phyloP scores from a whole-genome alignment of 2,329 filamentous ascomycete species.

The Aureobasidium lini region DNA sequence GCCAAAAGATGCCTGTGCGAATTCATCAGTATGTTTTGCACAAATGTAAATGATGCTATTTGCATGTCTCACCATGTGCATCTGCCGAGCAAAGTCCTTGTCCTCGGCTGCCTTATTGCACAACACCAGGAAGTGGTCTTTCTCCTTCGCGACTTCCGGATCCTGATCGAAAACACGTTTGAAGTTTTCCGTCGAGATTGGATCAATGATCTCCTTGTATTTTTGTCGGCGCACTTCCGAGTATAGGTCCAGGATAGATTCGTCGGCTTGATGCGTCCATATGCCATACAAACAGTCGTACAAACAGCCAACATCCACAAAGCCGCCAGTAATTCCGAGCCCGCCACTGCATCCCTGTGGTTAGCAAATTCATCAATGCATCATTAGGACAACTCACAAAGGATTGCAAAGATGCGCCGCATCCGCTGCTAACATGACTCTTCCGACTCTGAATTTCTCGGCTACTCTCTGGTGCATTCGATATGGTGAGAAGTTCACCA shows the following conservation, averaged over 20 bases:
- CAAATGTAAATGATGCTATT: not conserved
- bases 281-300: constrained; percentile 23
- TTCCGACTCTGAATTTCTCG: constrained; percentile 25
- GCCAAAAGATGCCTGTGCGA: constrained; percentile 9
- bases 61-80: constrained; percentile 18
- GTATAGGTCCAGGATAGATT: constrained; percentile 30
- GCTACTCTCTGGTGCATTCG: constrained; percentile 34
- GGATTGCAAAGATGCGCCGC: constrained; percentile 32
- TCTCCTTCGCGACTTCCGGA: constrained; percentile 16
- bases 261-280: constrained; percentile 19
- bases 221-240: constrained; percentile 28
- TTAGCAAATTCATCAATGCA: not conserved
- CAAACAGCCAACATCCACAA: constrained; percentile 22
- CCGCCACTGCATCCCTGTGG: constrained; percentile 16
- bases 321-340: constrained; percentile 21
- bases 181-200: constrained; percentile 21
- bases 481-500: constrained; percentile 33
- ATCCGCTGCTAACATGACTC: constrained; percentile 32
- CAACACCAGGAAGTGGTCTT: constrained; percentile 20
- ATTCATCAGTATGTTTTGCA: not conserved
- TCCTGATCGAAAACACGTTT: constrained; percentile 18
- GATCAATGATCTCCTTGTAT: constrained; percentile 30
- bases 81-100: constrained; percentile 18
- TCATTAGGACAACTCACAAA: constrained; percentile 15
- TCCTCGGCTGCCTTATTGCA: constrained; percentile 17